Conservation (phyloP, 345 rosid species). For the Citrus australasica region DNA sequence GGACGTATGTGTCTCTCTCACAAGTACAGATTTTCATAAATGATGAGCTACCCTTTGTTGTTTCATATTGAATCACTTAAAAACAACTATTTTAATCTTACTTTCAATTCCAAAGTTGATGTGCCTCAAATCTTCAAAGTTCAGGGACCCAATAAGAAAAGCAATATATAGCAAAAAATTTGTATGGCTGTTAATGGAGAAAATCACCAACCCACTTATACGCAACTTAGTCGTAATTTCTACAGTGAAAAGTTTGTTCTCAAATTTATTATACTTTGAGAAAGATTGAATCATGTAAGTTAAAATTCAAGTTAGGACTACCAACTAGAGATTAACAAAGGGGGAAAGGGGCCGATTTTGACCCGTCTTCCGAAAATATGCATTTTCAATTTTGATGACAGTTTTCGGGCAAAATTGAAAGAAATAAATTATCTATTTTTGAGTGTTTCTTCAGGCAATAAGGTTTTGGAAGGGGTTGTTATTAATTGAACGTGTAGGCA, state of each 20-base stretch:
- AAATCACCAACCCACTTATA: constrained; percentile 11
- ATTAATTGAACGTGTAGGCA: background rate
- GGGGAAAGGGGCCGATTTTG: background rate
- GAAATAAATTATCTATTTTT: background rate
- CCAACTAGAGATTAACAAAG: background rate
- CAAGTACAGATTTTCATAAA: background rate
- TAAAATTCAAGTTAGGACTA: background rate
- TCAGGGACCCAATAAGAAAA: background rate
- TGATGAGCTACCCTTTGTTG: background rate
- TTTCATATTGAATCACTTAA: background rate
- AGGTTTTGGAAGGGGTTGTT: background rate
- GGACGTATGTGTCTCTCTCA: background rate
- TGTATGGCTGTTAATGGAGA: background rate
- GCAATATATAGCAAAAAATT: background rate
- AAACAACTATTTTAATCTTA: background rate
- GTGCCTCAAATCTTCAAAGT: background rate
- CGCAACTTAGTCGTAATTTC: background rate
- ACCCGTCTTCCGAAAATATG: background rate
- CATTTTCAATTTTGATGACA: background rate
- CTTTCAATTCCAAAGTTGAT: background rate
- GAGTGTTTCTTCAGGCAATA: background rate
- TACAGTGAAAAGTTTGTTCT: background rate
- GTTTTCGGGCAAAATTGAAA: background rate
- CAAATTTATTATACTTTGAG: background rate
- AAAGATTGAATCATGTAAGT: background rate